Evolutionary conservation across 371 early-diverging fungal genomes (phyloP), one percentile per base, ranked within the genome.

Genomic region (Saksenaea oblongispora): DNA sequence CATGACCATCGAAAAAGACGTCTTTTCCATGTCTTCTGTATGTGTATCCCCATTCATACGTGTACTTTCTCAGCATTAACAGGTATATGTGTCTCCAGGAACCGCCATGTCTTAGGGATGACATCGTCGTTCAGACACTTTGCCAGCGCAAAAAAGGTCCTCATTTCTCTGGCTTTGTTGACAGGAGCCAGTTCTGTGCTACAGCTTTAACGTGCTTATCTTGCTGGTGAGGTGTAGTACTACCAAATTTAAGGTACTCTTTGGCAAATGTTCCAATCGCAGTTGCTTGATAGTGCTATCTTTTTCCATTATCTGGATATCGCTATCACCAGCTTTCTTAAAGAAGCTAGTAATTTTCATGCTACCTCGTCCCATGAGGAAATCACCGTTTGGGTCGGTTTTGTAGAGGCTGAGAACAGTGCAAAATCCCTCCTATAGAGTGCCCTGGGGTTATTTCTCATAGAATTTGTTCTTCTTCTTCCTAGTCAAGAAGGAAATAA

Each of bases 41-140:
- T 14, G 3, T 44, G 35, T 63, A 63, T 14, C 64, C 64, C 64
- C 64, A 63, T 22, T 63, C 51, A n/a, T 51, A 47, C 31, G 57
- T 26, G 34, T 51, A 63, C 13, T 3, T 37, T 37, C 37, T 37
- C 13, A 37, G 4, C 15, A 37, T 15, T 37, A 3, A 37, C 37
- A 37, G 37, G n/a, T n/a, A 37, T 37, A 3, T 37, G 2, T 37
- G 10, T 37, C 15, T 3, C 37, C 37, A 37, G 37, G 2, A 2
- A 37, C 37, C 15, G 13, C 37, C 15, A 37, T 3, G 37, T 37
- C 1, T 15, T 37, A 2, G 37, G 3, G 15, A 37, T 37, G 15
- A 15, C 37, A 37, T 10, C 2, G 15, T 37, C 37, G 15, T 37
- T 37, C 15, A 37, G 15, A 37, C 15, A 37, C 4, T 37, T 37